Evolutionary conservation across 2,329 filamentous ascomycete species (phyloP), one percentile per base, ranked within the genome.

Genomic region (Chaetomium sp.): DNA sequence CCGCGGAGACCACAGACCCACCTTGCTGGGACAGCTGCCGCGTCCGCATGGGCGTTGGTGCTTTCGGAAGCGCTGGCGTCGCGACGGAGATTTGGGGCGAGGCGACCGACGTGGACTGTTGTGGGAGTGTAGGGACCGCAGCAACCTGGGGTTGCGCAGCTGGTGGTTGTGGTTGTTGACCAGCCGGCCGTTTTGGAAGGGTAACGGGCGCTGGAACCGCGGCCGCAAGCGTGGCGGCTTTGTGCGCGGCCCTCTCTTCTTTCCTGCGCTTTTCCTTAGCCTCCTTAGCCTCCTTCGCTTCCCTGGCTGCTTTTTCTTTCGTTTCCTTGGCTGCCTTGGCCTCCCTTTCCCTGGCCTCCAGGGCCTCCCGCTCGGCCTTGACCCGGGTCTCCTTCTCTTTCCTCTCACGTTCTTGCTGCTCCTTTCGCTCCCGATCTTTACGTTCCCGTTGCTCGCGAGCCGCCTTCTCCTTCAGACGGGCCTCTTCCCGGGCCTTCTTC

Each of bases 1-100:
- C 84, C 3, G 89, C 88, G 50, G 84, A 86, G 6, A 83, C 81
- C 6, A 81, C 77, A 67, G 85, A 82, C 8, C 84, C 84, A 33
- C 85, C 86, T 68, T 94, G 90, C 61, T 95, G 89, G 7, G 90
- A 94, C 47, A 82, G 74, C 58, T 91, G 88, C 54, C 89, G 85
- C 40, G 85, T 80, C 59, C 88, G 87, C 61, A 84, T 86, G 7
- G 91, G 89, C 10, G 89, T 91, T 5, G 90, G 85, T 19, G 86
- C 85, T 69, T 96, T 96, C 10, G 91, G 85, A 47, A 95, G 73
- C 33, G 84, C 86, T 6, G 94, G 92, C 37, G 89, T 94, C 8
- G 88, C 87, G 58, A 89, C 78, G 34, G 86, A 76, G 50, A 92
- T 81, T 67, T 90, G 89, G 6, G 92, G 92, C 12, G 92, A 96